Evolutionary conservation across 352 stramenopile genomes (phyloP), one percentile per base, ranked within the genome.

Genomic region (Globisporangium yorkense): DNA sequence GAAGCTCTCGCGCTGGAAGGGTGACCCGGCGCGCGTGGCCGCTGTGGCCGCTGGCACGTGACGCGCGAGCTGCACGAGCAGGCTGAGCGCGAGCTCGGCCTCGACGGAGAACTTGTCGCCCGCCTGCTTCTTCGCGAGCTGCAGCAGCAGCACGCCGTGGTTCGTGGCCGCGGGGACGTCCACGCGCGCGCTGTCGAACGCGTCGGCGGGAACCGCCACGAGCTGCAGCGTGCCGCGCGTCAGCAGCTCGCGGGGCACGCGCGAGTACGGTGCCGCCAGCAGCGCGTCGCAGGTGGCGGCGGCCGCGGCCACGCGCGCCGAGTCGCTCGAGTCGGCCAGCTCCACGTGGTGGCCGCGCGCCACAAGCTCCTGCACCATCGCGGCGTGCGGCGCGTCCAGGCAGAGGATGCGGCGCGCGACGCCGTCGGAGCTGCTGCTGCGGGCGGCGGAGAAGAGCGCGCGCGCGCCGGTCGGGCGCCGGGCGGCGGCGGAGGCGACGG

Each of bases 151-250:
- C 6, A 93, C 66, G 37, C 78, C 72, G 49, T 89, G 79, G 58
- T 75, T 86, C 24, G 84, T 93, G 20, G 84, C 84, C 35, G 88
- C 81, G 67, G 88, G 81, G 18, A 87, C 66, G 63, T 93, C 81
- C 46, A 93, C 70, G 45, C 77, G 63, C 46, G 72, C 71, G 54
- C 70, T 87, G 53, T 84, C 74, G 57, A 92, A 87, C 43, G 66
- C 58, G 37, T 75, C 71, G n/a, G 67, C 63, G 8, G 82, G 70
- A 21, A 88, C 71, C 0, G 75, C 82, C 37, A 92, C 72, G 24
- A 88, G 54, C 63, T 78, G 61, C 48, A 92, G 56, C 44, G 75
- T 67, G 13, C 75, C 81, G 1, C 59, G 51, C 7, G 63, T 63
- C 33, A 89, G 64, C 51, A 88, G 40, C 13, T 73, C 67, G 2